Conservation (phyloP, 202 grass and related monocot genomes). For the Elaeis oleifera region DNA sequence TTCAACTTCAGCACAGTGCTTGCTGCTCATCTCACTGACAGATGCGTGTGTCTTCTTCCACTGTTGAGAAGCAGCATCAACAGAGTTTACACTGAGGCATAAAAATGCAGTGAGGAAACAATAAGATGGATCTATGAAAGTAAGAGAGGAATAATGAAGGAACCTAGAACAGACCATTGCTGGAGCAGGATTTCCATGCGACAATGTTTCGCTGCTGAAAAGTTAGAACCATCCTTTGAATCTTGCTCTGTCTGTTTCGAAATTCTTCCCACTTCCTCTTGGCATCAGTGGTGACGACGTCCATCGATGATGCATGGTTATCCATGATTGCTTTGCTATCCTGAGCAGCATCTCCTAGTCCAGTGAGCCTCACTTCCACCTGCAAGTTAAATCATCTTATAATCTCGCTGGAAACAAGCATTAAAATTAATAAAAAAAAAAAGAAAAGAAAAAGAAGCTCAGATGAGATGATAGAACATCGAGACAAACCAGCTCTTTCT, state of each 20-base stretch:
- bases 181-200: conserved; percentile 73
- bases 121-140: background rate
- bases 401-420: background rate
- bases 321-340: conserved; percentile 68
- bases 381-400: conserved; percentile 32
- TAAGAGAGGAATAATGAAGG: conserved; percentile 2
- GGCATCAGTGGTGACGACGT: conserved; percentile 62
- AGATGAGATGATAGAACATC: background rate
- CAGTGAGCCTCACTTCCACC: conserved; percentile 65
- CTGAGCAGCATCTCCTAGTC: conserved; percentile 49
- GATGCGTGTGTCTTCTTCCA: conserved; percentile 67
- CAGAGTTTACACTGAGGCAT: conserved; percentile 46
- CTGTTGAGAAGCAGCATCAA: conserved; percentile 58
- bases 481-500: conserved; percentile 65
- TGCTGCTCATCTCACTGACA: conserved; percentile 53
- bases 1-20: conserved; percentile 78
- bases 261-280: conserved; percentile 98
- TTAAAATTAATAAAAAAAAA: background rate
- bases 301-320: conserved; percentile 50
- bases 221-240: conserved; percentile 50
- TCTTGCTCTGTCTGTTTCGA: conserved; percentile 61
- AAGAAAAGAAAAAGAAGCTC: background rate
- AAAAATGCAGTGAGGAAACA: background rate
- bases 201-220: conserved; percentile 82
- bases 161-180: conserved; percentile 45